These are phyloP conservation scores for Picea mariana DNA, from an alignment of 83 land plant genomes.

Conservation along the genomic window DNA sequence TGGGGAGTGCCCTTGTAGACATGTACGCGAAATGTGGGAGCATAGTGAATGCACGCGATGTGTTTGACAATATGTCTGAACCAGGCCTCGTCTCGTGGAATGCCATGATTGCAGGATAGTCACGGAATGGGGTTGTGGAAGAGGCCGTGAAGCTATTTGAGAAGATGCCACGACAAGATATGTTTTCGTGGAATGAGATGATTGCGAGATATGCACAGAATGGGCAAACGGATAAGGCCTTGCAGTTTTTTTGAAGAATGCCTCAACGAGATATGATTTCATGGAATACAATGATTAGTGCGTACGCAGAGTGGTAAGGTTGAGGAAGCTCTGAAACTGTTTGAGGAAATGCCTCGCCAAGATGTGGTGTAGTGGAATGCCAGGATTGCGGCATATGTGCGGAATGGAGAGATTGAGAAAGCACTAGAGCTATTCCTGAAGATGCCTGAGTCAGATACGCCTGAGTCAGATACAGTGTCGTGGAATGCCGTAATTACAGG, in stretches of 20 bases:
- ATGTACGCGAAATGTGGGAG: too few species aligned
- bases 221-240: constrained; percentile 37
- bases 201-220: constrained; percentile 56
- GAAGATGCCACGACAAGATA: constrained; percentile 31
- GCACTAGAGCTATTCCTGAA: not conserved
- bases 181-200: constrained; percentile 67
- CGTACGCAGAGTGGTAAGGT: constrained; percentile 35
- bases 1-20: too few species aligned
- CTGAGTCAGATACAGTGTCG: too few species aligned
- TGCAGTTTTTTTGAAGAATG: constrained; percentile 45
- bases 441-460: constrained; percentile 27
- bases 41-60: too few species aligned
- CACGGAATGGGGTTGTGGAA: constrained; percentile 22
- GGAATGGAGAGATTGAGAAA: not conserved
- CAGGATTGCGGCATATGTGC: constrained; percentile 1
- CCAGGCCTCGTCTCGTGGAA: not conserved
- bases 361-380: not conserved
- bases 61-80: too few species aligned
- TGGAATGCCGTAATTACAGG: constrained; percentile 66
- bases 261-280: constrained; percentile 1
- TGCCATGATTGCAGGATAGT: constrained; percentile 37
- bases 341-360: constrained; percentile 28
- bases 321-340: constrained; percentile 30
- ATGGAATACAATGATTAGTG: constrained; percentile 8
- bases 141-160: constrained; percentile 25